Conservation (phyloP, 2,329 filamentous ascomycete genomes). For the Phialemonium atrogriseum region DNA sequence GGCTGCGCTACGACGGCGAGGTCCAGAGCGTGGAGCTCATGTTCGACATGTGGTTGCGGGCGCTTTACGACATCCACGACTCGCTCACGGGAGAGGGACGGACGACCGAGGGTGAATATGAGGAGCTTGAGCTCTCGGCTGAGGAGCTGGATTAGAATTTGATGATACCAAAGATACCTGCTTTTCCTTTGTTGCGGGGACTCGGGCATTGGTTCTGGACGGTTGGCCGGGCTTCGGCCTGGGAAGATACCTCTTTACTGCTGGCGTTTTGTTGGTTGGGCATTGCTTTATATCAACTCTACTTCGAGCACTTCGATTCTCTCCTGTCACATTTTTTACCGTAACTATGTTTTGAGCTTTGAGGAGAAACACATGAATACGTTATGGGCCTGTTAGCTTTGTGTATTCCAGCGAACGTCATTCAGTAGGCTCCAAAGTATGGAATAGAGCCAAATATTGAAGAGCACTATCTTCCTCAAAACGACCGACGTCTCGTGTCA, state of each 20-base stretch:
- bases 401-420: too few species aligned
- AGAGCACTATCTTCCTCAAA: too few species aligned
- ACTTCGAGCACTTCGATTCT: too few species aligned
- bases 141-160: conserved; percentile 6
- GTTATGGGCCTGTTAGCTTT: too few species aligned
- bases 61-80: conserved; percentile 39
- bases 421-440: too few species aligned
- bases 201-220: background rate
- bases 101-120: conserved; percentile 25
- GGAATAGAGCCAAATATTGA: too few species aligned
- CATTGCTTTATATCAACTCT: too few species aligned
- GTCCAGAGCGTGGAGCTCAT: conserved; percentile 27
- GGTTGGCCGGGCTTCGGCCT: background rate
- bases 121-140: conserved; percentile 8
- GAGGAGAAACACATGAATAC: too few species aligned
- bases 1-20: conserved; percentile 17
- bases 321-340: too few species aligned
- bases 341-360: too few species aligned
- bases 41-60: conserved; percentile 43
- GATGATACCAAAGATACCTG: background rate
- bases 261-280: background rate
- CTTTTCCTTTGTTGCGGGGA: background rate
- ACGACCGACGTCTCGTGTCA: too few species aligned
- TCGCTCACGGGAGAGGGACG: conserved; percentile 20
- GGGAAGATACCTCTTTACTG: background rate